Evolutionary conservation across 1,284 basidiomycete species (phyloP), one percentile per base, ranked within the genome.

Genomic region (Golubevia pallescens): DNA sequence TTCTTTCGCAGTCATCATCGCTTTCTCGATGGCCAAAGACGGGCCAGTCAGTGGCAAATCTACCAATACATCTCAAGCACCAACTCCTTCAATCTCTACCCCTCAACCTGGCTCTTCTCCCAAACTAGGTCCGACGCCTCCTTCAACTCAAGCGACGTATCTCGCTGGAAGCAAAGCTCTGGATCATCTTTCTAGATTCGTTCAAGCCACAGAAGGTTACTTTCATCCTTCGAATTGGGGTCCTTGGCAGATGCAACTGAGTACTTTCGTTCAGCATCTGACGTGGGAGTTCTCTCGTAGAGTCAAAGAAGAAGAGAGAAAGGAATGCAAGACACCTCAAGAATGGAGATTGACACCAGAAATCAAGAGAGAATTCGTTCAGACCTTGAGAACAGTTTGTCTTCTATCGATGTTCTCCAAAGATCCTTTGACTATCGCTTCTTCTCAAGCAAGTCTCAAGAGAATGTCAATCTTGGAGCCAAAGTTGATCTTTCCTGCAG

Each of bases 371-470:
- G 90, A 91, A 24, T 95, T 99, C 78, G 93, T 97, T 21, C 88
- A 88, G 23, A 91, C 90, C 54, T 88, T 98, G 54, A 90, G 93
- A 53, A 96, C 94, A 0, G 93, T 96, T 7, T 93, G 93, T 0
- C 88, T 99, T 42, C 89, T 98, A 13, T 91, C 93, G 21, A 97
- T 99, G 92, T 99, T 99, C 87, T 92, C 94, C 60, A 97, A 98
- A 86, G 88, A 88, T 61, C 83, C 87, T 59, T 77, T 88, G 38
- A 87, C 88, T 16, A 87, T 88, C 19, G 84, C 86, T 1, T 86
- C 87, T 1, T 86, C 88, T 2, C 87, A 89, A 48, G 82, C 83
- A 2, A 86, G 86, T 3, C 74, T 88, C 38, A 91, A 92, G 67
- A 88, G 89, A 24, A 88, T 95, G 87, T 90, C 92, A 1, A 87